Evolutionary conservation across 331 rosid genomes (phyloP), one percentile per base, ranked within the genome.

Genomic region (Malus hybrid): DNA sequence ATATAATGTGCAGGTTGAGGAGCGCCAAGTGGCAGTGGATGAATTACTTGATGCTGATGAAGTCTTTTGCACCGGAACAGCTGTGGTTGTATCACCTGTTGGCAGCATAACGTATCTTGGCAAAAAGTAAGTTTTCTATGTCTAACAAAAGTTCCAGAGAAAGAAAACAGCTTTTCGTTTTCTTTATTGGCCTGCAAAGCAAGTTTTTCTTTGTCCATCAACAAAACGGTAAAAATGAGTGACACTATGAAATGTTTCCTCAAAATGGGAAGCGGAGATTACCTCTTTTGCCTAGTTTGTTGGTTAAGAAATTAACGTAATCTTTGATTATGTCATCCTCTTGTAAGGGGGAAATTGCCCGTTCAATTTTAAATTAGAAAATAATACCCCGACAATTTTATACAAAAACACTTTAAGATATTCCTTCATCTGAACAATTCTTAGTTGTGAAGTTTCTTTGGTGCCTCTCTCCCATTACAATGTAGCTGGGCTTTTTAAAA

Each of bases 41-140:
- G 99, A 95, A 80, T 83, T 95, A 84, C 88, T 95, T 19, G 96
- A 84, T 10, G 99, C 99, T 19, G 97, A 95, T 73, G 97, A 95
- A 84, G 99, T 95, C 56, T 95, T 95, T 81, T 90, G 97, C 72
- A 95, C 97, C 0, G 99, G 99, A 70, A 95, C 97, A 60, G 97
- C 99, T 72, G 99, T 95, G 84, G 99, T 95, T 77, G 81, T 95
- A 28, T 95, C 99, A 75, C 99, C 99, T 44, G 97, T 95, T 67
- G 99, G 99, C 77, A 92, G 97, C 83, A 80, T 95, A 67, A 95
- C 99, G 67, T 89, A 84, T 75, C 88, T 19, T 36, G 97, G 89
- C 77, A 73, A 84, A 70, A 90, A 88, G 99, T 95, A 80, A 32
- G 52, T 53, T 65, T 65, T 60, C 16, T 69, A 15, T 22, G 26